Evolutionary conservation across 164 flowering plant genomes (phyloP).

Genomic region (Vitis cinerea): DNA sequence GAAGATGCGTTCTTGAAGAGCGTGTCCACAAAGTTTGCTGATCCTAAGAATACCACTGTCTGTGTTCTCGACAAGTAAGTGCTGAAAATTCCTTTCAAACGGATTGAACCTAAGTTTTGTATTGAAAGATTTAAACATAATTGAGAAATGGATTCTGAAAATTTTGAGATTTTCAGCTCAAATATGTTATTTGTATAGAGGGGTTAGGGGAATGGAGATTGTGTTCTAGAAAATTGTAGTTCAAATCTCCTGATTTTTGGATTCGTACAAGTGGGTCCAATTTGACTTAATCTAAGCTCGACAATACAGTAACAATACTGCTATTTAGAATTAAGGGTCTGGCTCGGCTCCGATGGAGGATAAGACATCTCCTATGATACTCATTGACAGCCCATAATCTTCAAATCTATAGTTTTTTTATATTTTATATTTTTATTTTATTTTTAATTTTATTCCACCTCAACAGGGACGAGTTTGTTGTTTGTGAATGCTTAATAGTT

Average conservation of each 20-base stretch:
- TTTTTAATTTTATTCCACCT: too few relatives aligned
- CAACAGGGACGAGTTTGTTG: too few relatives aligned
- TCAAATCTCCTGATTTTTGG: background rate
- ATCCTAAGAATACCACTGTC: slow-evolving; percentile 55
- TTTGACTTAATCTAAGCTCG: background rate
- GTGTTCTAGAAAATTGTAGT: too few relatives aligned
- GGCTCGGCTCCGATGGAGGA: too few relatives aligned
- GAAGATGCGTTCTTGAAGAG: slow-evolving; percentile 66
- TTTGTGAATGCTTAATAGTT: too few relatives aligned
- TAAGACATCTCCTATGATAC: too few relatives aligned
- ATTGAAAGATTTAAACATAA: background rate
- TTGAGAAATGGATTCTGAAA: background rate
- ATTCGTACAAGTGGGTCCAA: background rate
- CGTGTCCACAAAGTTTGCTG: slow-evolving; percentile 49
- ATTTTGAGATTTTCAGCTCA: background rate
- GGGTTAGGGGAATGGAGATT: too few relatives aligned
- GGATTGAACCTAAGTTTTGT: background rate
- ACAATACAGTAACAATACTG: background rate
- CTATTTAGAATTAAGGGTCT: too few relatives aligned
- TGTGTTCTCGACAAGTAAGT: slow-evolving; percentile 84
- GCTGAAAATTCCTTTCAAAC: background rate
- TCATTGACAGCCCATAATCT: too few relatives aligned
- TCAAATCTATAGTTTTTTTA: too few relatives aligned
- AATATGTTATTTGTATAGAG: too few relatives aligned
- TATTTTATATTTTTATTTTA: too few relatives aligned